Evolutionary conservation across 768 basidiomycete genomes (phyloP).

Genomic region (Mycena leptocephala): DNA sequence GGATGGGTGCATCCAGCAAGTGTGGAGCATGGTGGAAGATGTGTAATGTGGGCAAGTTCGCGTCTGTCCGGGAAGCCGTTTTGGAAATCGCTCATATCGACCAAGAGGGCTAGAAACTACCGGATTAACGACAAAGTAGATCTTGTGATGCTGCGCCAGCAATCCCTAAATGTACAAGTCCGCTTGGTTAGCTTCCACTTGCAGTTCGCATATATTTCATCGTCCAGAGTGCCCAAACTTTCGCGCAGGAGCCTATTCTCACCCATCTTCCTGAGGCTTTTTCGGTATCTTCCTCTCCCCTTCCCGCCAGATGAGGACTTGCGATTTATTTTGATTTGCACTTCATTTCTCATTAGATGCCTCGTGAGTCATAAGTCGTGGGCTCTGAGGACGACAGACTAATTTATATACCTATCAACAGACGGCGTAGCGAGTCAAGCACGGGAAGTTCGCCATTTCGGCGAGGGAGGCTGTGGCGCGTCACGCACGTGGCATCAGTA

Average conservation of each 20-base stretch:
- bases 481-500: no score
- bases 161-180: slow-evolving; percentile 20
- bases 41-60: slow-evolving; percentile 16
- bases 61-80: background rate
- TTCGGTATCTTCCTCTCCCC: slow-evolving; percentile 10
- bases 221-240: slow-evolving; percentile 16
- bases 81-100: slow-evolving; percentile 14
- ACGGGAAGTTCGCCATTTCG: background rate
- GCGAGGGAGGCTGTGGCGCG: background rate
- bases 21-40: slow-evolving; percentile 25
- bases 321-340: background rate
- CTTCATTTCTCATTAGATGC: background rate
- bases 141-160: slow-evolving; percentile 14
- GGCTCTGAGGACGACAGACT: background rate
- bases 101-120: slow-evolving; percentile 7
- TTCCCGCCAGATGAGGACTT: slow-evolving; percentile 9
- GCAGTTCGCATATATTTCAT: slow-evolving; percentile 16
- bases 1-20: slow-evolving; percentile 21
- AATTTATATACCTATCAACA: background rate
- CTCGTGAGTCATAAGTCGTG: slow-evolving; percentile 1
- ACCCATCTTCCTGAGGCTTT: slow-evolving; percentile 14
- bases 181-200: slow-evolving; percentile 15
- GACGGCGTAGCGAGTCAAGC: background rate
- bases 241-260: slow-evolving; percentile 18
- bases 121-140: slow-evolving; percentile 14